Evolutionary conservation across 2,329 filamentous ascomycete genomes (phyloP).

Genomic region (Pseudogymnoascus destructans): DNA sequence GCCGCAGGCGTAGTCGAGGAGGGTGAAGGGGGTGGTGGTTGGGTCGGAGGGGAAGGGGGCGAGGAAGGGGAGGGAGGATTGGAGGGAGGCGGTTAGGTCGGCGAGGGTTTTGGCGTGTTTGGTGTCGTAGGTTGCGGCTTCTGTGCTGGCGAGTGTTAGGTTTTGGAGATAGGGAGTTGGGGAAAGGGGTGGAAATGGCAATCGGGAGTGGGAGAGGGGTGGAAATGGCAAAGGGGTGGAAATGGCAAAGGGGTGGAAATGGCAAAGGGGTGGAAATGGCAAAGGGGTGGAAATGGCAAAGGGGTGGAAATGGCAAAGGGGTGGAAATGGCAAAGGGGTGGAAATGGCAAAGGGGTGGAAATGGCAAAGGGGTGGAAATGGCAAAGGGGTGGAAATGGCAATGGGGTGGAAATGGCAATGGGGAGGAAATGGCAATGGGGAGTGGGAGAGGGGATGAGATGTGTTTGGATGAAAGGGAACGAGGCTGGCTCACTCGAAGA

Average conservation of each 20-base stretch:
- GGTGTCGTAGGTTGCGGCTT: slow-evolving; percentile 42
- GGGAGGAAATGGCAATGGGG: no score
- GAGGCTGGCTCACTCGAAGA: slow-evolving; percentile 29
- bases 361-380: no score
- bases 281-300: no score
- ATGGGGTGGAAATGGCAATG: no score
- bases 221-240: background rate
- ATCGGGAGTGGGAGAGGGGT: background rate
- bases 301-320: no score
- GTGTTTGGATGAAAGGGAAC: background rate
- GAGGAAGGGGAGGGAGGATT: background rate
- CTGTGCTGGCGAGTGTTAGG: slow-evolving; percentile 27
- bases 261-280: no score
- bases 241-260: background rate
- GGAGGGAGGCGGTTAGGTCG: slow-evolving; percentile 28
- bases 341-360: background rate
- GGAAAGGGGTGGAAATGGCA: no score
- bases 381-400: no score
- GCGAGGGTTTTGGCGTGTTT: slow-evolving; percentile 41
- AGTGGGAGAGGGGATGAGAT: background rate
- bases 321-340: no score
- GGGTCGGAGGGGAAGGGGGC: background rate
- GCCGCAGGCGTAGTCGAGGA: slow-evolving; percentile 68
- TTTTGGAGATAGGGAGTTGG: background rate
- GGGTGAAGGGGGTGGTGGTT: slow-evolving; percentile 28